These are phyloP conservation scores for Suillus lakei DNA, from an alignment of 768 basidiomycete genomes.

Conservation along the genomic window DNA sequence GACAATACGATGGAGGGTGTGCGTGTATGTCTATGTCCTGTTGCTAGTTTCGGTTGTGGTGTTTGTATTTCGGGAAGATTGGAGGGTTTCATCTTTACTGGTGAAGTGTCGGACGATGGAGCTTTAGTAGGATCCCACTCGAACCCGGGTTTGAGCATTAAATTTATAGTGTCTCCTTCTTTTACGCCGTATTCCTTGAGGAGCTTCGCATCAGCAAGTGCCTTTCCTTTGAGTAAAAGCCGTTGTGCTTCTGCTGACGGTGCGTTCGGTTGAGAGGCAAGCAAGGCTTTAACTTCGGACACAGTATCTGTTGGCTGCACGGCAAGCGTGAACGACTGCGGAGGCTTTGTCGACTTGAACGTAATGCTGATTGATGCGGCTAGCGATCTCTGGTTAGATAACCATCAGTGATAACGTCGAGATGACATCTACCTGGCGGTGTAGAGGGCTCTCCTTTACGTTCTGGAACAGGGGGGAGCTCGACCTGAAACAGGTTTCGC, in stretches of 20 bases:
- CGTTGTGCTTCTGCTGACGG: constrained; percentile 84
- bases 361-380: constrained; percentile 58
- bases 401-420: constrained; percentile 11
- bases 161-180: constrained; percentile 80
- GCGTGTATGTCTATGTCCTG: constrained; percentile 55
- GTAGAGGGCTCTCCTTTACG: constrained; percentile 43
- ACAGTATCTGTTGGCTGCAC: constrained; percentile 86
- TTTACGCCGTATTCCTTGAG: constrained; percentile 89
- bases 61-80: constrained; percentile 30
- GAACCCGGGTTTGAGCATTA: constrained; percentile 83
- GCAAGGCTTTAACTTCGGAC: constrained; percentile 74
- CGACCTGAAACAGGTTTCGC: constrained; percentile 45
- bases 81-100: constrained; percentile 23
- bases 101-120: constrained; percentile 17
- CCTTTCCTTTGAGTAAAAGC: constrained; percentile 93
- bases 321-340: constrained; percentile 71
- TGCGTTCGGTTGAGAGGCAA: constrained; percentile 67
- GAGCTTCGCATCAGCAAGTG: constrained; percentile 85
- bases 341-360: constrained; percentile 92
- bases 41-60: constrained; percentile 31
- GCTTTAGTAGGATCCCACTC: constrained; percentile 62
- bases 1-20: constrained; percentile 82
- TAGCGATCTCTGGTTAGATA: constrained; percentile 20
- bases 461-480: constrained; percentile 64
- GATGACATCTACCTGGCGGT: constrained; percentile 32